Evolutionary conservation across 2,329 filamentous ascomycete genomes (phyloP), one percentile per base, ranked within the genome.

Genomic region (Amauroascus niger): DNA sequence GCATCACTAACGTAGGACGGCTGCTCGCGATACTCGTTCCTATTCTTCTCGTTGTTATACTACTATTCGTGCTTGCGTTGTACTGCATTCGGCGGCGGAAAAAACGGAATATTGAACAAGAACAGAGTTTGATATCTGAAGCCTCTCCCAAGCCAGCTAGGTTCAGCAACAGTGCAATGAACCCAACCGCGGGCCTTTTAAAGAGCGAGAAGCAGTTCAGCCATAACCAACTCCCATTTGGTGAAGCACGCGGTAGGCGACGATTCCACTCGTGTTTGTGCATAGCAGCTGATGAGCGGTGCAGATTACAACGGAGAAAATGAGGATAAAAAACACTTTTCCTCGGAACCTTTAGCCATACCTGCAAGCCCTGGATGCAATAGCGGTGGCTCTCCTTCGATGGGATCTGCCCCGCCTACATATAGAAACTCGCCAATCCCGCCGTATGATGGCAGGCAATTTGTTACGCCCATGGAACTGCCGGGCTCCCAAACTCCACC

Each of bases 1-100:
- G 3, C 22, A 13, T 13, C 37, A 2, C 3, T 9, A 18, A 26
- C 33, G 9, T 16, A 30, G 48, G 35, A 7, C 22, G 26, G 2
- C 24, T 56, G 1, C 26, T 50, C 24, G 50, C 35, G 7, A 49
- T 51, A 40, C 28, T 52, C 22, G 33, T 50, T 16, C 49, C 43
- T 1, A 48, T 44, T 8, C 16, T 47, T 3, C n/a, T 53, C 39
- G 24, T 32, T 40, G 32, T 44, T 20, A n/a, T 56, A 16, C 6
- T 55, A 2, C 13, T 56, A 40, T 20, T 43, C 9, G 26, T 16
- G 14, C 13, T 49, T 37, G 49, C 26, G 16, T 24, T 53, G 22
- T 56, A 46, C 30, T 50, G 40, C 20, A 32, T 46, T 16, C 39
- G 39, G 28, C 50, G 54, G 3, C 45, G 46, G 11, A 53, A 18